phyloP scores from a whole-genome alignment of 768 basidiomycete genomes.

The Leccinum uliginosum region DNA sequence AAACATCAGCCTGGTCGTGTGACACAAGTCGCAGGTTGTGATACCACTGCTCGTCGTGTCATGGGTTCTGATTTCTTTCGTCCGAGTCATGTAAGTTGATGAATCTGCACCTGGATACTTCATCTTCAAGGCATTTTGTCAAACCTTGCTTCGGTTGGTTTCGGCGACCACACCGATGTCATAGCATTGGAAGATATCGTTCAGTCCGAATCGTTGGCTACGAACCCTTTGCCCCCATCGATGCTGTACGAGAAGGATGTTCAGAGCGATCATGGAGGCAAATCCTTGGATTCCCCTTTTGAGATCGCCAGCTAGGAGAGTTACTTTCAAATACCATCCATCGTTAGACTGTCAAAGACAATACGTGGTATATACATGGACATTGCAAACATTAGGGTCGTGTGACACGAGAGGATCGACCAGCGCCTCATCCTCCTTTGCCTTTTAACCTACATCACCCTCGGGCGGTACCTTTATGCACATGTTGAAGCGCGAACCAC shows the following conservation, averaged over 20 bases:
- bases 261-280: slow-evolving; percentile 22
- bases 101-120: slow-evolving; percentile 24
- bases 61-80: slow-evolving; percentile 28
- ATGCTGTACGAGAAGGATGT: neutral
- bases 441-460: slow-evolving; percentile 16
- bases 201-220: slow-evolving; percentile 39
- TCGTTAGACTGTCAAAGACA: slow-evolving; percentile 5
- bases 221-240: slow-evolving; percentile 5
- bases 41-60: slow-evolving; percentile 86
- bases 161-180: slow-evolving; percentile 43
- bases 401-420: neutral
- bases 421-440: neutral
- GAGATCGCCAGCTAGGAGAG: neutral
- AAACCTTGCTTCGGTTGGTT: slow-evolving; percentile 15
- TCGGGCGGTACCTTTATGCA: slow-evolving; percentile 16
- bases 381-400: slow-evolving; percentile 1
- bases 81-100: slow-evolving; percentile 40
- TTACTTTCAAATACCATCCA: neutral
- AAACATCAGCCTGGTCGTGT: neutral
- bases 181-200: slow-evolving; percentile 67
- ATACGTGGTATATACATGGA: slow-evolving; percentile 9
- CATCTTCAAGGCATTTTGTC: slow-evolving; percentile 36
- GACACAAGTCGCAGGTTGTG: slow-evolving; percentile 42
- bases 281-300: neutral
- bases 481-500: slow-evolving; percentile 39